Evolutionary conservation across 129 eudicot genomes (phyloP).

Genomic region (Arctium minus): DNA sequence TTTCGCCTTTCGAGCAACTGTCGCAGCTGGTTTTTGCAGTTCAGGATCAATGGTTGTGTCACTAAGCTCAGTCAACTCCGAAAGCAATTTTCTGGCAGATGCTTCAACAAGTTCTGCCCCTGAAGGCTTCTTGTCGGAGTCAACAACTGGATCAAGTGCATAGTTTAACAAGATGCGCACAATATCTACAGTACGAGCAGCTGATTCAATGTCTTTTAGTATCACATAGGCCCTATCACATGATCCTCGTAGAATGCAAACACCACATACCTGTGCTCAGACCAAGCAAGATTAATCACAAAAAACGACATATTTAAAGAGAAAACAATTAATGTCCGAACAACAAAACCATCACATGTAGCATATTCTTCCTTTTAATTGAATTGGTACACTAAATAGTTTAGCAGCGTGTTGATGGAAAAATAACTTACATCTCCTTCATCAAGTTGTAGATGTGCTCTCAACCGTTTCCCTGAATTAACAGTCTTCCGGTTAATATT

Average conservation of each 20-base stretch:
- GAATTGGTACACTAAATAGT: neutral
- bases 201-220: conserved; percentile 55
- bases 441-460: conserved; percentile 62
- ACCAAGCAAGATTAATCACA: neutral
- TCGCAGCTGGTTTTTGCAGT: conserved; percentile 36
- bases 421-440: conserved; percentile 80
- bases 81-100: conserved; percentile 74
- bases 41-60: conserved; percentile 53
- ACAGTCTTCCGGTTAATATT: conserved; percentile 68
- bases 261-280: conserved; percentile 67
- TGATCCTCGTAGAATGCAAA: conserved; percentile 70
- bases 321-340: neutral
- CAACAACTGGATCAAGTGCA: conserved; percentile 82
- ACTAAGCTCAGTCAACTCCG: conserved; percentile 66
- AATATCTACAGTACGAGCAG: conserved; percentile 77
- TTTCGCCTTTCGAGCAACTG: conserved; percentile 35
- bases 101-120: conserved; percentile 51
- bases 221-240: conserved; percentile 81
- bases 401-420: neutral
- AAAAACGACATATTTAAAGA: neutral
- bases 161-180: conserved; percentile 62
- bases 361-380: neutral
- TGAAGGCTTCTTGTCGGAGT: conserved; percentile 37
- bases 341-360: neutral
- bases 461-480: conserved; percentile 84